Conservation (phyloP, 2,329 filamentous ascomycete species). For the Zelopaecilomyces penicillatus region DNA sequence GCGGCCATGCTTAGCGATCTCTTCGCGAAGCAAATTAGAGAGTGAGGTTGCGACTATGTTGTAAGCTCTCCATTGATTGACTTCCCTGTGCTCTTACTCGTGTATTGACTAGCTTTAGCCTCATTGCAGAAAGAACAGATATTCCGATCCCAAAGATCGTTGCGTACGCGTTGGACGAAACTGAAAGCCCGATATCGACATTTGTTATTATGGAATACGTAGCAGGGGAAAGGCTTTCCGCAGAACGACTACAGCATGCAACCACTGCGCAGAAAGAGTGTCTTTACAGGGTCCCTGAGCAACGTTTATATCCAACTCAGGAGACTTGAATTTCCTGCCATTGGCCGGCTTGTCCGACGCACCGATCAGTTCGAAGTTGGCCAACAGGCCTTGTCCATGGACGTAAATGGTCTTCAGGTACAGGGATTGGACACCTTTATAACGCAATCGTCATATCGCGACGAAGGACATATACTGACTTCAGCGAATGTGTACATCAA, state of each 20-base stretch:
- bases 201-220: conserved; percentile 10
- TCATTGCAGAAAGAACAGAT: background rate
- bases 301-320: conserved; percentile 11
- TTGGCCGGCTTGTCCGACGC: conserved; percentile 4
- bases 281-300: conserved; percentile 9
- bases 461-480: background rate
- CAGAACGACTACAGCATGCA: conserved; percentile 2
- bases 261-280: background rate
- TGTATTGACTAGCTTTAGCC: background rate
- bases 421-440: conserved; percentile 6
- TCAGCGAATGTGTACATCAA: no score
- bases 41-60: conserved; percentile 4
- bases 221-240: conserved; percentile 5
- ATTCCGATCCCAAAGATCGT: conserved; percentile 1
- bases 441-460: conserved; percentile 6
- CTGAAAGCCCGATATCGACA: conserved; percentile 1
- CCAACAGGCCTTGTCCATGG: conserved; percentile 5
- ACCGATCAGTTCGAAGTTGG: conserved; percentile 2
- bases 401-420: conserved; percentile 9
- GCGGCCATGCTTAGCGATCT: conserved; percentile 2
- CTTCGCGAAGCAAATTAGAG: background rate
- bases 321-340: conserved; percentile 9
- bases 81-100: background rate
- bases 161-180: background rate
- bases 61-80: background rate